Percentiles rank a stretch among this genome's conserved stretches.
phyloP scores from a whole-genome alignment of 2,329 filamentous ascomycete species.

The Penicillium corylophilum region DNA sequence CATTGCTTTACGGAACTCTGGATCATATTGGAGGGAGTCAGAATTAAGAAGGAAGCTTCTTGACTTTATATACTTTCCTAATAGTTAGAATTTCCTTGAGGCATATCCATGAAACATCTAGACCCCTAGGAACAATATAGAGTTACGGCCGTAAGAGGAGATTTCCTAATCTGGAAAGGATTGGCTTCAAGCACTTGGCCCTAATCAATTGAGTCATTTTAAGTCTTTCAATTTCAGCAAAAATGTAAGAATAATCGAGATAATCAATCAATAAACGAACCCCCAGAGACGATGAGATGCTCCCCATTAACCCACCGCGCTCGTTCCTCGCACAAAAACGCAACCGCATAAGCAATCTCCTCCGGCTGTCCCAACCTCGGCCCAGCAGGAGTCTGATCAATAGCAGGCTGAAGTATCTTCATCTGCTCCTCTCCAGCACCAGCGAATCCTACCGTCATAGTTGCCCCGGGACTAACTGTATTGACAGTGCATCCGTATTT shows the following conservation, averaged over 20 bases:
- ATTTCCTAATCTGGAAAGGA: not conserved
- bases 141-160: not conserved
- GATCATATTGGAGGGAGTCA: conserved; percentile 20
- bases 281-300: conserved; percentile 36
- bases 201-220: no score
- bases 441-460: conserved; percentile 39
- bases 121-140: not conserved
- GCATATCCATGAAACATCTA: not conserved
- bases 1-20: conserved; percentile 16
- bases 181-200: not conserved
- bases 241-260: no score
- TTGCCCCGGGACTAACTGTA: conserved; percentile 46
- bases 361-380: conserved; percentile 44
- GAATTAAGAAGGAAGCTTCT: no score
- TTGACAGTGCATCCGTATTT: conserved; percentile 51
- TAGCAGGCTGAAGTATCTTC: conserved; percentile 42
- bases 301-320: conserved; percentile 51
- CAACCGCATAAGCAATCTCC: conserved; percentile 51
- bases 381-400: conserved; percentile 47
- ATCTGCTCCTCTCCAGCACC: conserved; percentile 42
- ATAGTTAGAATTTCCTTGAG: no score
- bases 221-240: no score
- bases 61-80: no score
- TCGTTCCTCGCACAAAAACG: conserved; percentile 46
- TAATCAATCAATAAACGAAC: conserved; percentile 20